These are phyloP conservation scores for Scheffersomyces illinoinensis DNA, from an alignment of 1,139 yeast genomes.

Conservation along the genomic window DNA sequence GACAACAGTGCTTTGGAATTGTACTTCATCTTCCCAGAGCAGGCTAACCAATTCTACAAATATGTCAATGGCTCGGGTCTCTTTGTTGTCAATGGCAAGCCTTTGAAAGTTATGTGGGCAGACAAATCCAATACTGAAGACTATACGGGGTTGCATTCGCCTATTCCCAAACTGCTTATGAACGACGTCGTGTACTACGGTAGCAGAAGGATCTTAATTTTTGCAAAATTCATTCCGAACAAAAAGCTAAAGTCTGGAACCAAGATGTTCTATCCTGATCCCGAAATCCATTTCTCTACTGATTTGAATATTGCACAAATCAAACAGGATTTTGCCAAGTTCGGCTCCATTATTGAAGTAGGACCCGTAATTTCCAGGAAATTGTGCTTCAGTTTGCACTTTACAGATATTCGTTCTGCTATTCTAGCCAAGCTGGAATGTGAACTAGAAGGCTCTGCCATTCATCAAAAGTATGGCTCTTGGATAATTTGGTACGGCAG, in stretches of 20 bases:
- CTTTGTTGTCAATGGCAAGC: constrained; percentile 61
- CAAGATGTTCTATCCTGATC: constrained; percentile 33
- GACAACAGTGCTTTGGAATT: constrained; percentile 40
- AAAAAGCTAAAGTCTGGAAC: constrained; percentile 19
- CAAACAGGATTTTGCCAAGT: constrained; percentile 50
- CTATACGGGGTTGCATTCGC: constrained; percentile 29
- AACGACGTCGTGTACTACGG: constrained; percentile 31
- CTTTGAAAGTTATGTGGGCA: constrained; percentile 45
- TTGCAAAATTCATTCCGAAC: constrained; percentile 27
- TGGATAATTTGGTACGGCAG: constrained; percentile 72
- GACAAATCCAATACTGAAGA: constrained; percentile 23
- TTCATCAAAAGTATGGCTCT: constrained; percentile 49
- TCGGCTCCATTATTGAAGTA: constrained; percentile 65
- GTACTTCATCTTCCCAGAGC: constrained; percentile 52
- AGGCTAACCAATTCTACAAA: constrained; percentile 57
- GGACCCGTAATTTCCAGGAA: constrained; percentile 68
- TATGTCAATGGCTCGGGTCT: constrained; percentile 56
- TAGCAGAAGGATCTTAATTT: constrained; percentile 37
- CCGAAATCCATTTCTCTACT: constrained; percentile 30
- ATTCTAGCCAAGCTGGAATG: constrained; percentile 58
- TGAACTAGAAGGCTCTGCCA: constrained; percentile 30
- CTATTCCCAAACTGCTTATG: constrained; percentile 26
- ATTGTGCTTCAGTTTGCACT: constrained; percentile 63
- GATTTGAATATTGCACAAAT: constrained; percentile 34
- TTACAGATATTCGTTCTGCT: constrained; percentile 62